These are phyloP conservation scores for Acarospora socialis DNA, from an alignment of 2,329 filamentous ascomycete species.

Conservation along the genomic window DNA sequence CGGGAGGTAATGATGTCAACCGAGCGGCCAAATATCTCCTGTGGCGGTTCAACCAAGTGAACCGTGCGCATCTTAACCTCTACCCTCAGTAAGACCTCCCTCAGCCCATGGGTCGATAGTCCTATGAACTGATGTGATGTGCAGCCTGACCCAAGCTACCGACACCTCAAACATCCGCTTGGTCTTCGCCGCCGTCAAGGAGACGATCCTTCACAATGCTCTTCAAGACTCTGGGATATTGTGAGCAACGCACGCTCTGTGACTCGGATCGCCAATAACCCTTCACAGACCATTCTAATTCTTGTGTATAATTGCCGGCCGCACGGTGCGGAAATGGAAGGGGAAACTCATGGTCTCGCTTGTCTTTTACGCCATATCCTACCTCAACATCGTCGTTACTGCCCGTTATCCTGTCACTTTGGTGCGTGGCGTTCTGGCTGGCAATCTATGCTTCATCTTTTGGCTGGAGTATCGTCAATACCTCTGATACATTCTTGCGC, in stretches of 20 bases:
- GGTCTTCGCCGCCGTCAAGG: conserved; percentile 95
- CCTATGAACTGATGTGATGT: conserved; percentile 16
- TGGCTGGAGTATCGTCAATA: too few species aligned
- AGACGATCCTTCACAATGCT: conserved; percentile 96
- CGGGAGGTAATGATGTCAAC: conserved; percentile 93
- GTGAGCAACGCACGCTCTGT: conserved; percentile 28
- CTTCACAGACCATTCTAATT: too few species aligned
- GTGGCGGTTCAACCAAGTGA: conserved; percentile 98
- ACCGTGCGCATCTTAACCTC: conserved; percentile 84
- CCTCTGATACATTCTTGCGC: too few species aligned
- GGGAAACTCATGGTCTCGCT: too few species aligned
- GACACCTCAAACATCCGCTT: conserved; percentile 97
- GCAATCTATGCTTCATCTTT: too few species aligned
- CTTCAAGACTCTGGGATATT: conserved; percentile 96
- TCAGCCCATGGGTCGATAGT: background rate
- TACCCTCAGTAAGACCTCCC: conserved; percentile 86
- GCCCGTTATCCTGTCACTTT: too few species aligned
- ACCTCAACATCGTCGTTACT: too few species aligned
- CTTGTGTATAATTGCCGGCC: conserved; percentile 9
- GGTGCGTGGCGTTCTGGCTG: too few species aligned
- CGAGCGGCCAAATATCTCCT: conserved; percentile 94
- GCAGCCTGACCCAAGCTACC: conserved; percentile 89
- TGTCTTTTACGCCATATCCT: too few species aligned
- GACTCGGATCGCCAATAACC: too few species aligned
- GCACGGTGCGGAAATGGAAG: too few species aligned